phyloP scores from a whole-genome alignment of 2,329 filamentous ascomycete genomes.

The Beauveria varroae region DNA sequence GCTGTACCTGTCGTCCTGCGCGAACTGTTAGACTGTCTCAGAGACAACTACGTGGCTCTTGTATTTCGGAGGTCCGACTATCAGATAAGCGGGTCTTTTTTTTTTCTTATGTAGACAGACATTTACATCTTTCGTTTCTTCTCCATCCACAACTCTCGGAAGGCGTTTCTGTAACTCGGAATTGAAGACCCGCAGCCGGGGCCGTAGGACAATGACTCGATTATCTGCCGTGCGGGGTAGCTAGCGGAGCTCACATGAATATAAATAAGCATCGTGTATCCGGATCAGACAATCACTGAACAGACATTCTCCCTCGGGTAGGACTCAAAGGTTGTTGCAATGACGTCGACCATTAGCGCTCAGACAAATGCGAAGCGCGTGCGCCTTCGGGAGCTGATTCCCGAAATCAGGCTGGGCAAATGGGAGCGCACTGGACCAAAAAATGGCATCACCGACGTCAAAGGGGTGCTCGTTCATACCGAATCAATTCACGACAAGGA shows the following conservation, averaged over 20 bases:
- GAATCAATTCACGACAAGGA: slow-evolving; percentile 27
- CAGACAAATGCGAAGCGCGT: background rate
- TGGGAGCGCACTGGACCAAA: slow-evolving; percentile 31
- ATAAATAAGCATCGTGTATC: background rate
- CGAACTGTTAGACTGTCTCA: background rate
- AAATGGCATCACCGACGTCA: slow-evolving; percentile 39
- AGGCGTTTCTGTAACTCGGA: background rate
- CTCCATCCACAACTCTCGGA: background rate
- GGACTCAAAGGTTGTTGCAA: background rate
- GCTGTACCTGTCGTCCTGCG: slow-evolving; percentile 28
- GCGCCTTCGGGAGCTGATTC: slow-evolving; percentile 32
- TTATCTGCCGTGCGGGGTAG: background rate
- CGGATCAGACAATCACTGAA: background rate
- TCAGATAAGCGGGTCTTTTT: no score
- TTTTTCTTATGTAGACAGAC: no score
- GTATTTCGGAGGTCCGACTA: background rate
- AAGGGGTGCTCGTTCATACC: slow-evolving; percentile 35
- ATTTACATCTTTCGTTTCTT: no score
- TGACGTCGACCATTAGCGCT: background rate
- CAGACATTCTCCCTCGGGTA: background rate
- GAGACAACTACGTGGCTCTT: background rate
- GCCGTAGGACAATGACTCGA: background rate
- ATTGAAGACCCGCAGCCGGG: background rate
- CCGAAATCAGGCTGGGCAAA: slow-evolving; percentile 31
- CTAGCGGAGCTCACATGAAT: background rate